Percentiles rank a stretch among this genome's conserved stretches.
These are phyloP conservation scores for Pseudogymnoascus sp. DNA, from an alignment of 2,329 filamentous ascomycete genomes.

Conservation along the genomic window DNA sequence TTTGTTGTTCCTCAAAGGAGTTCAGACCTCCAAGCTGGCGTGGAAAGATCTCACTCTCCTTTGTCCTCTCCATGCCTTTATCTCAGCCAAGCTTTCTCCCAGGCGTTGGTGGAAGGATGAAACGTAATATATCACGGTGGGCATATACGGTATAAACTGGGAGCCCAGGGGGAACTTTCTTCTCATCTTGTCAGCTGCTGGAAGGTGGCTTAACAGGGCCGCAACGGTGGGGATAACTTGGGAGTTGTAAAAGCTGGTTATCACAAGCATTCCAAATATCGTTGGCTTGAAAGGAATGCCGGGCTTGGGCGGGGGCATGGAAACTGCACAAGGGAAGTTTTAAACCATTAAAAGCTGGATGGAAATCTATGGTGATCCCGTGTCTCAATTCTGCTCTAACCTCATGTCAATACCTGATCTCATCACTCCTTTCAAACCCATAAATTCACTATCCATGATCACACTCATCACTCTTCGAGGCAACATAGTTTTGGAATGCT, in stretches of 20 bases:
- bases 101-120: background rate
- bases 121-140: background rate
- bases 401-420: constrained; percentile 7
- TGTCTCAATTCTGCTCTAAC: constrained; percentile 4
- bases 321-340: constrained; percentile 1
- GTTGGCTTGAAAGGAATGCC: background rate
- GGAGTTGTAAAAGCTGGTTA: background rate
- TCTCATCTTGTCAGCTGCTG: background rate
- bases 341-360: constrained; percentile 2
- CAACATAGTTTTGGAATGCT: constrained; percentile 10
- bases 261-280: background rate
- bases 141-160: background rate
- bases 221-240: background rate
- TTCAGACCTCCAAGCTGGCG: background rate
- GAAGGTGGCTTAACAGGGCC: background rate
- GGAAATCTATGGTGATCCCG: background rate
- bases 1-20: too few relatives aligned
- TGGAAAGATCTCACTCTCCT: background rate
- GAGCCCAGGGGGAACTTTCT: background rate
- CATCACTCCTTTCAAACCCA: constrained; percentile 6
- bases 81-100: background rate
- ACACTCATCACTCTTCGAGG: constrained; percentile 7
- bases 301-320: background rate
- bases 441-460: constrained; percentile 7
- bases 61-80: background rate